These are phyloP conservation scores for Ogataea parapolymorpha DNA, from an alignment of 805 yeast genomes.

Conservation along the genomic window DNA sequence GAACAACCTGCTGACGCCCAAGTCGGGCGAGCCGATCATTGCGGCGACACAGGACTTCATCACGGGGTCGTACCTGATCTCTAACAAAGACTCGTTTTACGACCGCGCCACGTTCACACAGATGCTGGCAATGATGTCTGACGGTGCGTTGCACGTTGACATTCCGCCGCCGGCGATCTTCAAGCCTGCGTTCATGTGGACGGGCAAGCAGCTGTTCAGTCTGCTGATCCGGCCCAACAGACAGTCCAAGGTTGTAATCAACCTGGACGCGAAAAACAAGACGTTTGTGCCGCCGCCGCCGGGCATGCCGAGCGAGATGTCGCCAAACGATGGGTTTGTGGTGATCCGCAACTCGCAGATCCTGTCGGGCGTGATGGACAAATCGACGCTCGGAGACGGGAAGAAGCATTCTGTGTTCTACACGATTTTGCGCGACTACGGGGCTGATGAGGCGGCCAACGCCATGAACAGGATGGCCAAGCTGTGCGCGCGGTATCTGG, in stretches of 20 bases:
- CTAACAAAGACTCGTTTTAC: constrained; percentile 90
- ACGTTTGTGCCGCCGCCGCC: constrained; percentile 75
- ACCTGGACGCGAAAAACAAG: constrained; percentile 91
- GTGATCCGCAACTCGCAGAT: constrained; percentile 86
- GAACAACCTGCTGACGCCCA: constrained; percentile 89
- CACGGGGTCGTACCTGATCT: constrained; percentile 89
- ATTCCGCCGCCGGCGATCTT: constrained; percentile 92
- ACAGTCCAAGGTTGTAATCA: constrained; percentile 74
- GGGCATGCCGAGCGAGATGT: constrained; percentile 86
- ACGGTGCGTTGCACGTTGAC: constrained; percentile 83
- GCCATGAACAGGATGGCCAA: constrained; percentile 99
- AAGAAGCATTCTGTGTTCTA: constrained; percentile 95
- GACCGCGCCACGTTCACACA: constrained; percentile 84
- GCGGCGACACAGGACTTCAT: constrained; percentile 99
- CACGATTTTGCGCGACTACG: constrained; percentile 91
- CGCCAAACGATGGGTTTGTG: constrained; percentile 95
- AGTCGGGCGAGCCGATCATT: constrained; percentile 97
- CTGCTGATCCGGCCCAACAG: constrained; percentile 81
- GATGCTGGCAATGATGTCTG: constrained; percentile 92
- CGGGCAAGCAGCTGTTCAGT: constrained; percentile 95
- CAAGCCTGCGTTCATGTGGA: constrained; percentile 91
- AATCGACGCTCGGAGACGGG: constrained; percentile 95
- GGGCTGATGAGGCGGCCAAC: constrained; percentile 91
- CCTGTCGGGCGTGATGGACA: constrained; percentile 94
- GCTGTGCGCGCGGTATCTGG: constrained; percentile 90